A percentile compares a stretch with the other conserved stretches of the same genome.
Evolutionary conservation across 140 eudicot genomes (phyloP).

Genomic region (Senecio squalidus): DNA sequence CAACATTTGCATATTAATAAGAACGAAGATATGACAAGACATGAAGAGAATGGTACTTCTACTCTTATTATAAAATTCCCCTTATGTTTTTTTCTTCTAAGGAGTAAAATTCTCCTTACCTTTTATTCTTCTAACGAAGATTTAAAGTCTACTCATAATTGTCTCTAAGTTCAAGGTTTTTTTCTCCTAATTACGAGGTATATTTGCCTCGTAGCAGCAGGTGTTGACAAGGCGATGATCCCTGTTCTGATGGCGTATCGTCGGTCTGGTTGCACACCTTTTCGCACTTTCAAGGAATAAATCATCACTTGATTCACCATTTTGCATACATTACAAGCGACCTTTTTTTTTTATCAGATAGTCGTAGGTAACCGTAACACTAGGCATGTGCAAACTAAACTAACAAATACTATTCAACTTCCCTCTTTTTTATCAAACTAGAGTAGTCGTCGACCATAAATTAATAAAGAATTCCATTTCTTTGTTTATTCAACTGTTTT

Average conservation of each 20-base stretch:
- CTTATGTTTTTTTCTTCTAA: no score
- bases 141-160: slow-evolving; percentile 6
- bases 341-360: slow-evolving; percentile 18
- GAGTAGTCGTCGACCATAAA: slow-evolving; percentile 1
- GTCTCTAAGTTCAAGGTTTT: slow-evolving; percentile 4
- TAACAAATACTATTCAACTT: slow-evolving; percentile 1
- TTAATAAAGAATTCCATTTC: background rate
- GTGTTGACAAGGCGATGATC: slow-evolving; percentile 18
- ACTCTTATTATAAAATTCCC: no score
- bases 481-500: slow-evolving; percentile 32
- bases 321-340: slow-evolving; percentile 27
- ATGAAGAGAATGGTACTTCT: no score
- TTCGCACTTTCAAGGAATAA: slow-evolving; percentile 21
- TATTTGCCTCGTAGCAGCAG: slow-evolving; percentile 20
- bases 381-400: slow-evolving; percentile 14
- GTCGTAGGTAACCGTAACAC: slow-evolving; percentile 4
- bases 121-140: background rate
- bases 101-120: no score
- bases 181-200: slow-evolving; percentile 15
- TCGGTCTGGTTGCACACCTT: slow-evolving; percentile 13
- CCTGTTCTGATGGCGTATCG: slow-evolving; percentile 10
- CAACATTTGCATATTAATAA: no score
- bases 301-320: slow-evolving; percentile 9
- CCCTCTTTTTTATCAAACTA: slow-evolving; percentile 4
- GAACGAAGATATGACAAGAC: no score